Evolutionary conservation across 768 basidiomycete genomes (phyloP).

Genomic region (Asterophora parasitica): DNA sequence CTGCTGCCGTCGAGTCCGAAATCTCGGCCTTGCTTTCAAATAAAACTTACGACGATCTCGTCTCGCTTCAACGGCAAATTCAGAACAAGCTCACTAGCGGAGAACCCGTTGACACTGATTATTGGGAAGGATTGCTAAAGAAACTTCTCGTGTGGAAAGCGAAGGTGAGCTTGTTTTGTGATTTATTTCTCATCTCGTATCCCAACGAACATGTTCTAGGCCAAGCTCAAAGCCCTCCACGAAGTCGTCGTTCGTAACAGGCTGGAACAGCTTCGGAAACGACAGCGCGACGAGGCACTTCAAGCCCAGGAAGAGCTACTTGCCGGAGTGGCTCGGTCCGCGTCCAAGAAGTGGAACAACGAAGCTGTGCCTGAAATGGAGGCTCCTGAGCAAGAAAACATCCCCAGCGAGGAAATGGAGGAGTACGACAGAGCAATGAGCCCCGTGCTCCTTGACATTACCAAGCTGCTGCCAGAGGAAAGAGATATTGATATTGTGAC

Average conservation of each 20-base stretch:
- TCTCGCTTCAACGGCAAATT: conserved; percentile 77
- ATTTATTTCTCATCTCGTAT: neutral
- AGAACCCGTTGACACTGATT: conserved; percentile 94
- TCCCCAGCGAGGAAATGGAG: conserved; percentile 64
- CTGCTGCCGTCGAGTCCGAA: conserved; percentile 80
- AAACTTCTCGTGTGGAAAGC: conserved; percentile 96
- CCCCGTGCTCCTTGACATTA: conserved; percentile 69
- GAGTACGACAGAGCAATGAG: conserved; percentile 85
- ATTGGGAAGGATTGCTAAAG: conserved; percentile 92
- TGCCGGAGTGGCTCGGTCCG: conserved; percentile 68
- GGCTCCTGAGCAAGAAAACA: conserved; percentile 27
- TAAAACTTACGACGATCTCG: conserved; percentile 83
- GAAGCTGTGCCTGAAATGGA: conserved; percentile 32
- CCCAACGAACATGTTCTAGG: conserved; percentile 37
- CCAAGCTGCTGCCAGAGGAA: conserved; percentile 69
- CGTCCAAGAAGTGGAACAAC: conserved; percentile 33
- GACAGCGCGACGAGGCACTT: conserved; percentile 92
- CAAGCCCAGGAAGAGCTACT: conserved; percentile 89
- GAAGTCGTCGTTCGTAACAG: conserved; percentile 97
- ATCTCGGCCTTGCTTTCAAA: conserved; percentile 77
- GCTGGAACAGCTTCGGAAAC: conserved; percentile 91
- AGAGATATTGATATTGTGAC: conserved; percentile 75
- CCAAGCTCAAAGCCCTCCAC: conserved; percentile 87
- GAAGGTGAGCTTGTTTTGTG: conserved; percentile 50
- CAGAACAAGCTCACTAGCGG: conserved; percentile 86